These are phyloP conservation scores for Berkeleyomyces basicola DNA, from an alignment of 2,329 filamentous ascomycete genomes.

Conservation along the genomic window DNA sequence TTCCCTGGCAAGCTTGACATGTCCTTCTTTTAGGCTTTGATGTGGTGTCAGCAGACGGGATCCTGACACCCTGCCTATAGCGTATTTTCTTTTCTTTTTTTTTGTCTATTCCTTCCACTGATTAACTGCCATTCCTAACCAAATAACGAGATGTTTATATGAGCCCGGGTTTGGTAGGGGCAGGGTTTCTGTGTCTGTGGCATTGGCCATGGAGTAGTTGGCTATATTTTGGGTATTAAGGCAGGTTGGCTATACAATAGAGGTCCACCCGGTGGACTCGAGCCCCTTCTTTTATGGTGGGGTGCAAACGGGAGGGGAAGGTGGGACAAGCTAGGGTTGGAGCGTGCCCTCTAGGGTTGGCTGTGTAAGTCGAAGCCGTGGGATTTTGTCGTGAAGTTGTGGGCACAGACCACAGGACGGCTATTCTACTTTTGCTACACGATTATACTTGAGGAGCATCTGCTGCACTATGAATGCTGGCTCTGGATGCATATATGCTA, in stretches of 20 bases:
- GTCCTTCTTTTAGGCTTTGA: not conserved
- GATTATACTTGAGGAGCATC: not conserved
- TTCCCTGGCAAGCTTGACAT: not conserved
- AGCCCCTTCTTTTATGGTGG: not conserved
- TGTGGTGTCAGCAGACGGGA: not conserved
- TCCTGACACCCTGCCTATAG: not conserved
- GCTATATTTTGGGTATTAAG: not conserved
- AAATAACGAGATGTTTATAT: not conserved
- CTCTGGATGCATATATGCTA: not conserved
- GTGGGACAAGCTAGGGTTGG: not conserved
- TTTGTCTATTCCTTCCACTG: not conserved
- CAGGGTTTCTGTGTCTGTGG: not conserved
- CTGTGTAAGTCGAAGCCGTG: not conserved
- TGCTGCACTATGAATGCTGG: not conserved
- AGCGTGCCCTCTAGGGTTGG: not conserved
- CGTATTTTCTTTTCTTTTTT: not conserved
- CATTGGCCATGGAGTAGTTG: not conserved
- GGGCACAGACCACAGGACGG: not conserved
- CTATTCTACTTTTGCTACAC: not conserved
- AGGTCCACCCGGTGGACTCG: not conserved
- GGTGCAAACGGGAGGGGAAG: not conserved
- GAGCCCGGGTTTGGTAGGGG: not conserved
- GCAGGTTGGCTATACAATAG: not conserved
- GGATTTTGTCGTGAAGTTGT: not conserved
- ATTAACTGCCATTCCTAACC: not conserved